Conservation (phyloP, 164 flowering plant species). For the Brasenia schreberi region DNA sequence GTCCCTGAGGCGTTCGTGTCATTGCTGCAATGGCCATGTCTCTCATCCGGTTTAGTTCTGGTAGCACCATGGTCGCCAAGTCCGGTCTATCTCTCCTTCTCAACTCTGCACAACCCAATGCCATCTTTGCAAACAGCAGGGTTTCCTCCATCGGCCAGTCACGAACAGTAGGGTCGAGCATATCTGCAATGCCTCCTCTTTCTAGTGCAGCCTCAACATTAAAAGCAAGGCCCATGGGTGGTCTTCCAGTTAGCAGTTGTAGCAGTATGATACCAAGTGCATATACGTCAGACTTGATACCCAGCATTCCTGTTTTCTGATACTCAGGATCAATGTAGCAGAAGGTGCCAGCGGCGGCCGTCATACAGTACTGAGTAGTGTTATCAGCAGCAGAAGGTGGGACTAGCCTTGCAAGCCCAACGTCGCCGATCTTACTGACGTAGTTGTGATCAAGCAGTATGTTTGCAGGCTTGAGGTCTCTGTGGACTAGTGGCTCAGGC, state of each 20-base stretch:
- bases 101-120: conserved; percentile 47
- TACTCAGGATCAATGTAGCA: conserved; percentile 74
- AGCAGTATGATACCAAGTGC: conserved; percentile 53
- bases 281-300: conserved; percentile 54
- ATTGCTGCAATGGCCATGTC: not conserved
- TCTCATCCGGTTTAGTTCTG: conserved; percentile 6
- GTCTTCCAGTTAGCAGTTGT: conserved; percentile 39
- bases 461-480: conserved; percentile 62
- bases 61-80: conserved; percentile 3
- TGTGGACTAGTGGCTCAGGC: conserved; percentile 65
- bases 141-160: conserved; percentile 62
- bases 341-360: conserved; percentile 65
- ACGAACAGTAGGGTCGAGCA: conserved; percentile 34
- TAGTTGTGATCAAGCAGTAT: conserved; percentile 54
- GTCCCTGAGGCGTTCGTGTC: too few relatives aligned
- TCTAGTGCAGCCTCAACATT: conserved; percentile 46
- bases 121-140: conserved; percentile 25
- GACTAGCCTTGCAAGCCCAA: conserved; percentile 55
- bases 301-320: conserved; percentile 70
- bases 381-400: conserved; percentile 48
- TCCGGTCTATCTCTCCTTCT: conserved; percentile 38
- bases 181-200: conserved; percentile 23
- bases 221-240: conserved; percentile 59
- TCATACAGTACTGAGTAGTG: conserved; percentile 60
- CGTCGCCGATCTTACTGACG: conserved; percentile 57